Percentiles rank a stretch among this genome's conserved stretches.
phyloP scores from a whole-genome alignment of 805 yeast species.

The Candida piceae region DNA sequence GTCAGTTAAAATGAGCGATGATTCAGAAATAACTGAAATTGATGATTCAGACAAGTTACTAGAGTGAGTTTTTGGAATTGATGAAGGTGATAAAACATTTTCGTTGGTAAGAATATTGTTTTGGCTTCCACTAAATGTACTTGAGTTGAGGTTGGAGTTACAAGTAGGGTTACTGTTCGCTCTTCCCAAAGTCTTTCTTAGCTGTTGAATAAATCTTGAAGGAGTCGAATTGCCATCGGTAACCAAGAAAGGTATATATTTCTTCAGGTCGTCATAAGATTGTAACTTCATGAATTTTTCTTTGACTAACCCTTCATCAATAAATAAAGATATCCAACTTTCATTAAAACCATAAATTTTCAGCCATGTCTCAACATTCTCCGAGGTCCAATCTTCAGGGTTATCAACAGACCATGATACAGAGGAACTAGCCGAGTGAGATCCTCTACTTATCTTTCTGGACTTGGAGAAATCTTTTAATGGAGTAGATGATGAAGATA shows the following conservation, averaged over 20 bases:
- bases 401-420: conserved; percentile 45
- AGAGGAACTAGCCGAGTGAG: conserved; percentile 20
- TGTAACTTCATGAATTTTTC: conserved; percentile 60
- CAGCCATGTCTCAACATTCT: conserved; percentile 59
- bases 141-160: conserved; percentile 3
- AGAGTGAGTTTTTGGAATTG: too few relatives aligned
- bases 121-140: too few relatives aligned
- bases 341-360: conserved; percentile 62
- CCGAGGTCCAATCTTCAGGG: conserved; percentile 50
- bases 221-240: conserved; percentile 45
- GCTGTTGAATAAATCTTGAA: conserved; percentile 49
- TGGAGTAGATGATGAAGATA: conserved; percentile 1
- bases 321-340: conserved; percentile 68
- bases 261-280: conserved; percentile 49
- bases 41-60: too few relatives aligned
- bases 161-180: not conserved
- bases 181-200: conserved; percentile 39
- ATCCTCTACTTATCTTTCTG: conserved; percentile 10
- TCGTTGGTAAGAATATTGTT: too few relatives aligned
- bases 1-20: conserved; percentile 7
- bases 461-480: conserved; percentile 5
- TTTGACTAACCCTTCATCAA: conserved; percentile 52
- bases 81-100: conserved; percentile 8
- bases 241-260: conserved; percentile 32
- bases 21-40: conserved; percentile 16